Evolutionary conservation across 371 early-diverging fungal genomes (phyloP), one percentile per base, ranked within the genome.

Genomic region (Basidiobolus meristosporus): DNA sequence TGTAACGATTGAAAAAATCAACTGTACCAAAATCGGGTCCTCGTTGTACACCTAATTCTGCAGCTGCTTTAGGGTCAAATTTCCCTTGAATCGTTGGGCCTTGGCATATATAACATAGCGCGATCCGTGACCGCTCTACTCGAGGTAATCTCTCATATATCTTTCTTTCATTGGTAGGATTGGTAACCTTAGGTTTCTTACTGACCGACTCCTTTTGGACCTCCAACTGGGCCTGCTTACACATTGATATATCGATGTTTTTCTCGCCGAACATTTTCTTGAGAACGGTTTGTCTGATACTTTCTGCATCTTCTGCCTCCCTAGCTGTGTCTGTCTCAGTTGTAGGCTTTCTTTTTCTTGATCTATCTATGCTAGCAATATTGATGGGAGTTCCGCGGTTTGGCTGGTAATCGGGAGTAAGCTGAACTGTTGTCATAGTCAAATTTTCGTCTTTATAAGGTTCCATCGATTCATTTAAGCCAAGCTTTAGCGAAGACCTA

Each of bases 1-100:
- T n/a, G 47, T 6, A 18, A 21, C 7, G 1, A 42, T n/a, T 26
- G 6, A 5, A 20, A 9, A 26, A 26, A 26, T 17, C 1, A 20
- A 12, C 26, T 52, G 50, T 49, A 39, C 84, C 72, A 57, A 67
- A 84, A 4, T 65, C 39, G 0, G 70, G 77, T 0, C 91, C 91
- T 0, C 70, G 70, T 32, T 59, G 59, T 0, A 93, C 55, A 1
- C 89, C 90, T 1, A 92, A 63, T n/a, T 50, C 65, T 21, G 55
- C 16, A 0, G 95, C 93, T 0, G 71, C 74, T 9, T 65, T 39
- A 9, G 65, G 57, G 44, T 87, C 66, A 54, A 93, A 90, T 48
- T 83, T 91, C 10, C 93, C 90, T 0, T 70, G 73, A 11, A 78
- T 62, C 1, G 56, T 63, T 0, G 85, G 75, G 0, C 88, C 84